Evolutionary conservation across 2,329 filamentous ascomycete genomes (phyloP), one percentile per base, ranked within the genome.

Genomic region (Xenoacremonium recifei): DNA sequence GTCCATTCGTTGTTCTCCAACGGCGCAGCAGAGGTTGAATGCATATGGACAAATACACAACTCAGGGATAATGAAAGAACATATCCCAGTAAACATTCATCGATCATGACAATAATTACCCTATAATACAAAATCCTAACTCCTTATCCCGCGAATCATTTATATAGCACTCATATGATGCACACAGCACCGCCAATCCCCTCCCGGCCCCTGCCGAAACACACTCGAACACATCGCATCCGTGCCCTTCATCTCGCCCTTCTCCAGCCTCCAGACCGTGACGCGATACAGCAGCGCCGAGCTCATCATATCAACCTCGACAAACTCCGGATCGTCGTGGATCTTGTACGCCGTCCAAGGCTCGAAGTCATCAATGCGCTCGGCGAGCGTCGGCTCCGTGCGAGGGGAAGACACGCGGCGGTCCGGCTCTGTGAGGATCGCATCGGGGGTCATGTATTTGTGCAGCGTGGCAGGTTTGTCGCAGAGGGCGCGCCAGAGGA

Each of bases 231-330:
- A 64, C 48, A 62, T 56, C 5, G 53, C 63, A 47, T 65, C 62
- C 4, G 61, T 65, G 5, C 60, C 60, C 5, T 53, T 42, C 50
- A 65, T 61, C 51, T 64, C 46, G n/a, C 53, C 53, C 5, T 39
- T 42, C 31, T 54, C 44, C 35, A 64, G 51, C 41, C 54, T 55
- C 61, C 61, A 65, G 2, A 59, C 53, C 15, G 62, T 65, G 21
- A 65, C 60, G 17, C 53, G 49, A 46, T 65, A 65, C 6, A 51
- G 55, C 20, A 65, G 47, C 3, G 56, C 54, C 6, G 58, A 55
- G 45, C 54, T 58, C 62, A 65, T 65, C 57, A 65, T 51, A 47
- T 65, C 62, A n/a, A 65, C 59, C 58, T 65, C 62, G 40, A 65
- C 63, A 35, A 65, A 65, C 35, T 64, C 58, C 2, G 59, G 60